phyloP scores from a whole-genome alignment of 768 basidiomycete species.

The Lenzites betulinus region DNA sequence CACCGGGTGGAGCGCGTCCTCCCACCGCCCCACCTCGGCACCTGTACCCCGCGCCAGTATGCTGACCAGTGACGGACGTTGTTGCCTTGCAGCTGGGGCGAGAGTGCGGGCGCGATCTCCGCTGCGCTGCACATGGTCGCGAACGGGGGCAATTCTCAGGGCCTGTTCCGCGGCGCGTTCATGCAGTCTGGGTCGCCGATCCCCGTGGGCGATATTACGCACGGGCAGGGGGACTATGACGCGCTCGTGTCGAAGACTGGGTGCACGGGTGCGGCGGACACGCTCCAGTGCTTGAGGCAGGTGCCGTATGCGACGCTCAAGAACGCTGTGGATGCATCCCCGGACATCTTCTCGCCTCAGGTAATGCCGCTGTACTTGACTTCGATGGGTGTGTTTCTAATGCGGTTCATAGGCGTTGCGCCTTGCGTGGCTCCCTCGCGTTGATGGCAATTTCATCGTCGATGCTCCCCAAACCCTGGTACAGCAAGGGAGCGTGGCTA shows the following conservation, averaged over 20 bases:
- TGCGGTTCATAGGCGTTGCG: slow-evolving; percentile 41
- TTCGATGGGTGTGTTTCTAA: slow-evolving; percentile 23
- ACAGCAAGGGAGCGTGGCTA: slow-evolving; percentile 46
- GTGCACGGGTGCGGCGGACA: slow-evolving; percentile 38
- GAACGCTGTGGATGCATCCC: slow-evolving; percentile 38
- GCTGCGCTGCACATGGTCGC: slow-evolving; percentile 32
- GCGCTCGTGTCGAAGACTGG: slow-evolving; percentile 39
- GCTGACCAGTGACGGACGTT: neutral
- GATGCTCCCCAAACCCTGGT: slow-evolving; percentile 43
- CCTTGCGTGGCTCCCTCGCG: slow-evolving; percentile 52
- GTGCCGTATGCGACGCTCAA: slow-evolving; percentile 36
- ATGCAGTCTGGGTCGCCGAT: slow-evolving; percentile 32
- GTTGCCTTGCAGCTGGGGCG: slow-evolving; percentile 31
- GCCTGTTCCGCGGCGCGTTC: slow-evolving; percentile 39
- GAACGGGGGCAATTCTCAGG: slow-evolving; percentile 27
- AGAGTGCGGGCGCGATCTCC: slow-evolving; percentile 43
- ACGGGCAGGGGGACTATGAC: slow-evolving; percentile 43
- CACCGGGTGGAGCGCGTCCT: neutral
- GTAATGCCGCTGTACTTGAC: slow-evolving; percentile 26
- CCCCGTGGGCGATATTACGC: slow-evolving; percentile 17
- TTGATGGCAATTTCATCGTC: slow-evolving; percentile 50
- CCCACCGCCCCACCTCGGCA: neutral
- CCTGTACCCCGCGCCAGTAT: neutral
- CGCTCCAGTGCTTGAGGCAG: slow-evolving; percentile 43
- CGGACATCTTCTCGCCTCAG: slow-evolving; percentile 36